Base-by-base conservation (phyloP, 306 rosid genomes). In the Quillaja saponaria region DNA sequence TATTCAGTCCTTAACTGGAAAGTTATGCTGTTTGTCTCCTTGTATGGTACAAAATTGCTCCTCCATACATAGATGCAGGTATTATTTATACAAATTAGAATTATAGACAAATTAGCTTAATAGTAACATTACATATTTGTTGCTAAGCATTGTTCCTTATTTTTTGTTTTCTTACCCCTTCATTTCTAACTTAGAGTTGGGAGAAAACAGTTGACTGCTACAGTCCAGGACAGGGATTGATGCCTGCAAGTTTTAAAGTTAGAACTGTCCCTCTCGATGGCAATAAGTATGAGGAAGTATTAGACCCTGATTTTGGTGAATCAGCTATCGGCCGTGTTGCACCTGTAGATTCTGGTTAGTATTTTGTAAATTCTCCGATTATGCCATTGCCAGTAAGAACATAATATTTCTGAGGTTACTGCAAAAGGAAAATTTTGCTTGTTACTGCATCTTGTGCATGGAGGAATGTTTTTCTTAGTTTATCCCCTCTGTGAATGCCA, bases 301-400 rank as follows among this genome's bases (percentile, higher is more conserved):
- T 87, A 57, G 95, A 92, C 80, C 97, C 99, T 52, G 99, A 92
- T 83, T 92, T 92, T 61, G 99, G 99, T 48, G 99, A 89, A 86
- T 82, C 99, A n/a, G 99, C 99, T 28, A 92, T 92, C 54, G 99
- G 99, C 38, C 95, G 99, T 34, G 99, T 92, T 49, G 99, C 95
- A 21, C 97, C 99, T 12, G 99, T 92, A 17, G 99, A 92, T 81
- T 92, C 99, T 74, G 99, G 99, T 86, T 41, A 63, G 76, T 68
- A n/a, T 51, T 39, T 51, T 16, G 7, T 4, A 13, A 50, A 48
- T 58, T 67, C 33, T 18, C 63, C 28, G 12, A 17, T 59, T 56
- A 13, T 70, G 50, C 33, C 18, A 15, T 10, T 70, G 50, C 33
- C 18, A 15, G 28, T n/a, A 37, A 52, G 17, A 50, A 46, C 55